Conservation (phyloP, 2,329 filamentous ascomycete species). For the Hymenoscyphus albidus region DNA sequence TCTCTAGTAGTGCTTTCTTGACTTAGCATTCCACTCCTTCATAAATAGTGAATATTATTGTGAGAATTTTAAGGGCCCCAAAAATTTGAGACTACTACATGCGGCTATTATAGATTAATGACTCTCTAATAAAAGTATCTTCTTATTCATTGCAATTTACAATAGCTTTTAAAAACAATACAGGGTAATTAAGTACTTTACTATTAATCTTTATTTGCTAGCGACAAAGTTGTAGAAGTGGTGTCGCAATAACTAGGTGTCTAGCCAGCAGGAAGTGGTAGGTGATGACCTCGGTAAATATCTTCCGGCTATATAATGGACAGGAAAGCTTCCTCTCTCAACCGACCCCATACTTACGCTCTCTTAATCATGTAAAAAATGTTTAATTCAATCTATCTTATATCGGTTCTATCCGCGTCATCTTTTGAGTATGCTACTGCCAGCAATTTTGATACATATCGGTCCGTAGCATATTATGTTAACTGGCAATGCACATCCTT, state of each 20-base stretch:
- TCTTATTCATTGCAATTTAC: not conserved
- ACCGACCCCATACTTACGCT: not conserved
- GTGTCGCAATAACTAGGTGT: not conserved
- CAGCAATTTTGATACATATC: not conserved
- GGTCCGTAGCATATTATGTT: slow-evolving; percentile 9
- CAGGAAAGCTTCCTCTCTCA: not conserved
- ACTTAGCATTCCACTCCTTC: not conserved
- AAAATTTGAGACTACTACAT: not conserved
- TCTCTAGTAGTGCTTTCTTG: not conserved
- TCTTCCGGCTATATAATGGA: not conserved
- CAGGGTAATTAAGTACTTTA: not conserved
- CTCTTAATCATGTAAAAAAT: not conserved
- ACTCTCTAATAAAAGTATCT: not conserved
- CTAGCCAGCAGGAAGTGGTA: not conserved
- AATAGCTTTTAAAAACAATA: not conserved
- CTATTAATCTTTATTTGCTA: not conserved
- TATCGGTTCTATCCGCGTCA: not conserved
- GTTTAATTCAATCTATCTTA: not conserved
- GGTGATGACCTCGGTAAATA: not conserved
- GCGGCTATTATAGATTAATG: not conserved
- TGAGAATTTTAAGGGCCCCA: not conserved
- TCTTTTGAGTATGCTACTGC: not conserved
- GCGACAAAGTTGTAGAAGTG: not conserved
- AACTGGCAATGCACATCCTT: slow-evolving; percentile 9
- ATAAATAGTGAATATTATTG: not conserved